Evolutionary conservation across 2,329 filamentous ascomycete genomes (phyloP), one percentile per base, ranked within the genome.

Genomic region (Talaromyces verruculosus): DNA sequence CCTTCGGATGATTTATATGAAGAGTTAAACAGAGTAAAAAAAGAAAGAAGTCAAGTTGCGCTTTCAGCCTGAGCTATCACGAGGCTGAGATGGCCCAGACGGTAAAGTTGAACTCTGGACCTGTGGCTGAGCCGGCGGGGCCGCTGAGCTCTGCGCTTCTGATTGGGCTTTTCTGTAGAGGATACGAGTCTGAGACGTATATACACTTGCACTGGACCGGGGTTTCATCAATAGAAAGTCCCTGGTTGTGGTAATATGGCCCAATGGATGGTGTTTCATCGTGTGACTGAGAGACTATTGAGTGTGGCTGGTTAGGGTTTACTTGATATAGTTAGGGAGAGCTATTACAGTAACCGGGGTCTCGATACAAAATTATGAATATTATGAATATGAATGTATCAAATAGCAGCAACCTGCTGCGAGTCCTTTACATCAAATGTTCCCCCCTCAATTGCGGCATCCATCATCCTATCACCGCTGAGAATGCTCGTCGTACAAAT

Each of bases 401-500:
- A 60, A 60, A 60, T 30, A 28, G 57, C 43, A 15, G 39, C 28
- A 39, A 30, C 53, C 35, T 57, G 45, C 51, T 33, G 63, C 28
- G 51, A 57, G 22, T 63, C 65, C 30, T 61, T 60, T 11, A 28
- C 49, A 49, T 83, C 83, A 76, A 89, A 91, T 30, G 84, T 86
- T 57, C 82, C 84, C 74, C 84, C 90, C 82, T 95, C 92, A 71
- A 94, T 89, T 65, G 91, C 92, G 57, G 89, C 88, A 59, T 92
- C 90, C 85, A 99, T 93, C 81, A 97, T 91, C 73, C 85, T 88
- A 77, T 94, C 91, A 33, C 96, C 95, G 80, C 88, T 96, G 67
- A 98, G 88, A 49, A 99, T 89, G 63, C 91, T 91, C 17, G 95
- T 99, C 60, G 95, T 94, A 77, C 92, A 96, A 74, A 99, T 93